Percentiles rank a stretch among this genome's conserved stretches.
phyloP scores from a whole-genome alignment of 1,284 basidiomycete species.

The Ceraceosorus guamensis region DNA sequence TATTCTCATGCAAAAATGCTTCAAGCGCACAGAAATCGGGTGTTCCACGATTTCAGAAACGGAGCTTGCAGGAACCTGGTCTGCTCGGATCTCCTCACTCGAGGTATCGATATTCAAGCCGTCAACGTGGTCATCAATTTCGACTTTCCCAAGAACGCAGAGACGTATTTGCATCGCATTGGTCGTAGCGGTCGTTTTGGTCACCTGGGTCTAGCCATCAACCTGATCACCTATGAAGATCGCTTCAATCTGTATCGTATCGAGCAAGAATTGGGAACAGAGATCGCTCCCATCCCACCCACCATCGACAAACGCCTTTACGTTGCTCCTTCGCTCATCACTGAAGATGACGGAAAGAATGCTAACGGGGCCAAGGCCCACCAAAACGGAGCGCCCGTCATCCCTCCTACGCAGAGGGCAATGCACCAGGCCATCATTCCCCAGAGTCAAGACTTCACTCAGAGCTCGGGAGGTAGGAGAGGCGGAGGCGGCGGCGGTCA shows the following conservation, averaged over 20 bases:
- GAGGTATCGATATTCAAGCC: constrained; percentile 98
- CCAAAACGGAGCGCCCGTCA: constrained; percentile 46
- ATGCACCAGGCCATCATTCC: constrained; percentile 44
- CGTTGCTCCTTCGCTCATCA: constrained; percentile 43
- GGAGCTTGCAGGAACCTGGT: constrained; percentile 97
- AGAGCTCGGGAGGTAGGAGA: constrained; percentile 20
- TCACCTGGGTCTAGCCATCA: constrained; percentile 93
- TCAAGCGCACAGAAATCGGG: constrained; percentile 93
- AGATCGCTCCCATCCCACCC: constrained; percentile 92
- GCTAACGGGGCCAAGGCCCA: constrained; percentile 6
- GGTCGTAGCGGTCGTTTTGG: constrained; percentile 96
- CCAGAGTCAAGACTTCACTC: constrained; percentile 45
- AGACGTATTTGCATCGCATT: constrained; percentile 95
- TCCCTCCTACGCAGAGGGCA: constrained; percentile 45
- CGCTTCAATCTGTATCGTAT: constrained; percentile 95
- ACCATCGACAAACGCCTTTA: constrained; percentile 87
- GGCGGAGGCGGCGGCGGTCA: not conserved
- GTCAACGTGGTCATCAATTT: constrained; percentile 99
- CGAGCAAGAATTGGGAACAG: constrained; percentile 95
- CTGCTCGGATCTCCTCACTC: constrained; percentile 86
- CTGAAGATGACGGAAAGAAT: constrained; percentile 12
- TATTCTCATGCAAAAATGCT: constrained; percentile 99
- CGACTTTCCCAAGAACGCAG: constrained; percentile 96
- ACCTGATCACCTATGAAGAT: constrained; percentile 78
- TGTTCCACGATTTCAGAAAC: constrained; percentile 98